Base-by-base conservation (phyloP, 208 protist species). In the Acanthamoeba lenticulata region DNA sequence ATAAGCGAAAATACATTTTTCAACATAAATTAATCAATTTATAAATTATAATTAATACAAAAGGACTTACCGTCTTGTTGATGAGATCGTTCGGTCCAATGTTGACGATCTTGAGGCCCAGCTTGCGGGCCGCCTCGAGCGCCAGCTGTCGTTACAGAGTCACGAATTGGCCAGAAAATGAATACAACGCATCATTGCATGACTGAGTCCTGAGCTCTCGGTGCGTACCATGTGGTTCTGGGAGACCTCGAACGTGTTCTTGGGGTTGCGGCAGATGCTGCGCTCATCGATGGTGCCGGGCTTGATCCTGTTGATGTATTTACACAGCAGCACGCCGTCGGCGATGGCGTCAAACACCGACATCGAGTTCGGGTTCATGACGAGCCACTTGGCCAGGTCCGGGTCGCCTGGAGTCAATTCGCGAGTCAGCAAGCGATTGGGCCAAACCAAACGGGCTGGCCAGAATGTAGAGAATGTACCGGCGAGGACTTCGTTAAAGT, bases 231-330 rank as follows among this genome's bases (percentile, higher is more conserved):
- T 96, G 83, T 97, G 96, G 95, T 98, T 98, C 94, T 98, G 98
- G 92, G 88, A 93, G 29, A 97, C 98, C 93, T 96, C 95, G 94
- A 97, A 98, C n/a, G n/a, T n/a, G 62, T 92, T 94, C 89, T 95
- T 95, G 74, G 97, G 86, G 79, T 96, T 95, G 4, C 13, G 55
- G 40, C 96, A 97, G 57, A 96, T 98, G 95, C 98, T 98, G 93
- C 97, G 97, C 93, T 98, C 97, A 94, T 98, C 98, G 69, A 98
- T 97, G 7, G 98, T 98, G 29, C 96, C 97, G 40, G 97, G 96
- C 21, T 97, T 96, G 49, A 97, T 77, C 44, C 94, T 74, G 96
- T 98, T 98, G 62, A 98, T 98, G 21, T 98, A 94, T 94, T 98
- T 98, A 93, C 96, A 95, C 19, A 97, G n/a, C 40, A 98, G 52